Conservation (phyloP, 1,139 yeast genomes). For the Candida sp. region DNA sequence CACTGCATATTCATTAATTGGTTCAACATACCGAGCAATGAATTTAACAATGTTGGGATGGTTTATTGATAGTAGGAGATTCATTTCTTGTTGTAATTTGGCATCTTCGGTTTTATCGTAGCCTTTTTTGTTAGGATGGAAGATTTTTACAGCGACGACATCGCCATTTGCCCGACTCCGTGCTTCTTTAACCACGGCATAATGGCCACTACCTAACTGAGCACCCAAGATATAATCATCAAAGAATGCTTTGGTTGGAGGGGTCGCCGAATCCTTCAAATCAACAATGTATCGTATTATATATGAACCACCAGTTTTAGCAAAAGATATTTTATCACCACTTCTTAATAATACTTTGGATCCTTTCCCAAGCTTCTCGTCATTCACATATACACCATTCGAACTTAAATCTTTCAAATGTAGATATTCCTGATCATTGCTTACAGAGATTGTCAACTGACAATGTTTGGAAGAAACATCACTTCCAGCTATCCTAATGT, state of each 20-base stretch:
- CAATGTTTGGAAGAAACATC: slow-evolving; percentile 73
- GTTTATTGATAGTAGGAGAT: slow-evolving; percentile 58
- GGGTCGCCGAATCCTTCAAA: slow-evolving; percentile 11
- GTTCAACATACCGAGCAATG: slow-evolving; percentile 67
- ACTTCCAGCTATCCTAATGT: slow-evolving; percentile 48
- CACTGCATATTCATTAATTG: slow-evolving; percentile 47
- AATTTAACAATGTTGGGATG: slow-evolving; percentile 72
- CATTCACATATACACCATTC: slow-evolving; percentile 68
- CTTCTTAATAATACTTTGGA: slow-evolving; percentile 49
- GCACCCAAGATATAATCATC: slow-evolving; percentile 61
- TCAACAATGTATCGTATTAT: slow-evolving; percentile 47
- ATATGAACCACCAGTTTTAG: slow-evolving; percentile 53
- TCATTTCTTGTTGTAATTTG: slow-evolving; percentile 66
- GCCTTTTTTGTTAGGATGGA: slow-evolving; percentile 56
- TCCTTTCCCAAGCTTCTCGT: slow-evolving; percentile 47
- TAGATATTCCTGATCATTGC: slow-evolving; percentile 37
- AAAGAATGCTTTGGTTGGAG: slow-evolving; percentile 39
- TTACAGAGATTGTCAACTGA: slow-evolving; percentile 36
- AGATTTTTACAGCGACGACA: slow-evolving; percentile 71
- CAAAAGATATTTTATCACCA: slow-evolving; percentile 65
- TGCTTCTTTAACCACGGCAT: slow-evolving; percentile 75
- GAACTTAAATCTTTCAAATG: slow-evolving; percentile 58
- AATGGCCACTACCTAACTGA: slow-evolving; percentile 73
- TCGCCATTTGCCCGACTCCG: slow-evolving; percentile 54
- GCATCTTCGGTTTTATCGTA: slow-evolving; percentile 36